Conservation (phyloP, 331 rosid species). For the Malus hybrid region DNA sequence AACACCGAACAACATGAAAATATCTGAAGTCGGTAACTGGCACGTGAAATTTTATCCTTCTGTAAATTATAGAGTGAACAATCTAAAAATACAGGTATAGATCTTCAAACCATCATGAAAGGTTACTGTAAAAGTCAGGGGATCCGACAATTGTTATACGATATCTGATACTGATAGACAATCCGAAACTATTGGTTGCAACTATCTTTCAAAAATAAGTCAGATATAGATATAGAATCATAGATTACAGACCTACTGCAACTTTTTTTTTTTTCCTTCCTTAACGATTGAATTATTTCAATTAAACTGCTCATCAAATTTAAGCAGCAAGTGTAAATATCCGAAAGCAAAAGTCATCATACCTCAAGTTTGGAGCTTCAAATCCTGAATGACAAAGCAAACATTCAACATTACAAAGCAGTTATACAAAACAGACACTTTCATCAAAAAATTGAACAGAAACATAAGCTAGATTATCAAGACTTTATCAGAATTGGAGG, state of each 20-base stretch:
- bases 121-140: neutral
- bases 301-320: neutral
- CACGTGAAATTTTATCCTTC: neutral
- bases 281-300: neutral
- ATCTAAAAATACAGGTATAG: too few species aligned
- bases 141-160: neutral
- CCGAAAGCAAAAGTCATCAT: neutral
- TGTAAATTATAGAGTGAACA: too few species aligned
- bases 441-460: too few species aligned
- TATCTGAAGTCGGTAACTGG: neutral
- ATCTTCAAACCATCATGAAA: neutral
- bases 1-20: neutral
- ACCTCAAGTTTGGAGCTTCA: conserved; percentile 31
- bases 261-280: neutral
- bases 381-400: conserved; percentile 10
- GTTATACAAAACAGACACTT: neutral
- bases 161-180: neutral
- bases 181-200: neutral
- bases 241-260: neutral
- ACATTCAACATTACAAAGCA: neutral
- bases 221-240: too few species aligned
- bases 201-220: neutral
- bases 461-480: too few species aligned
- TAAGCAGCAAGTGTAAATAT: neutral
- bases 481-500: too few species aligned